Evolutionary conservation across 2,329 filamentous ascomycete genomes (phyloP).

Genomic region (Fusarium sp.): DNA sequence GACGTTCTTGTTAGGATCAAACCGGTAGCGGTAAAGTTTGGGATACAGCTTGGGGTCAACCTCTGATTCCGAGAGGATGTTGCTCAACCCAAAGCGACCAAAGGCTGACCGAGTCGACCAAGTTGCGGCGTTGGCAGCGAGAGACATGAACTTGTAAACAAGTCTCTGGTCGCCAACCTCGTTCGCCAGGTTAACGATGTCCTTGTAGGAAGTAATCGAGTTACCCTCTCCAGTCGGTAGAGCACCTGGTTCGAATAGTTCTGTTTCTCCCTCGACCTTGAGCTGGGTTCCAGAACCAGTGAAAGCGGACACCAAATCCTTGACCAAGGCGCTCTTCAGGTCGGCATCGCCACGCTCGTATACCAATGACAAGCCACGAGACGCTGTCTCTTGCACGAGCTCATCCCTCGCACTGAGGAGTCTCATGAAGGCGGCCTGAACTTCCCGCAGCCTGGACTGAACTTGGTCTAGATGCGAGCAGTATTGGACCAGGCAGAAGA

Average conservation of each 20-base stretch:
- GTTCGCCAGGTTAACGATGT: conserved; percentile 94
- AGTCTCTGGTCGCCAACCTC: conserved; percentile 96
- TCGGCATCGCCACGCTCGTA: conserved; percentile 90
- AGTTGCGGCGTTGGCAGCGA: conserved; percentile 94
- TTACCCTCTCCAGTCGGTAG: conserved; percentile 90
- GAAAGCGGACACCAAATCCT: conserved; percentile 89
- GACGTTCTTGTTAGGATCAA: conserved; percentile 94
- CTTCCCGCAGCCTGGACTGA: conserved; percentile 79
- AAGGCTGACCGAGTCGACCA: conserved; percentile 98
- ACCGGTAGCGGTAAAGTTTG: conserved; percentile 93
- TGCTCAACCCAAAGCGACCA: conserved; percentile 91
- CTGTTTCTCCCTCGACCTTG: conserved; percentile 90
- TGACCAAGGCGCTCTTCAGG: conserved; percentile 84
- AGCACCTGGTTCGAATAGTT: conserved; percentile 92
- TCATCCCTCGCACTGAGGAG: conserved; percentile 91
- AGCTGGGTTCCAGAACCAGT: conserved; percentile 80
- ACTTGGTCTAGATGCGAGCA: conserved; percentile 83
- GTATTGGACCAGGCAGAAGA: conserved; percentile 91
- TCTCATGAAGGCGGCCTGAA: conserved; percentile 88
- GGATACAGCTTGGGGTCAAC: conserved; percentile 95
- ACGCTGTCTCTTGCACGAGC: conserved; percentile 94
- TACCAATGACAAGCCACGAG: conserved; percentile 88
- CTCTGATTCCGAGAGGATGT: conserved; percentile 87
- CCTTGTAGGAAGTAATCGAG: conserved; percentile 95
- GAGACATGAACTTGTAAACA: conserved; percentile 98